Conservation (phyloP, 345 rosid species). For the Punica granatum region DNA sequence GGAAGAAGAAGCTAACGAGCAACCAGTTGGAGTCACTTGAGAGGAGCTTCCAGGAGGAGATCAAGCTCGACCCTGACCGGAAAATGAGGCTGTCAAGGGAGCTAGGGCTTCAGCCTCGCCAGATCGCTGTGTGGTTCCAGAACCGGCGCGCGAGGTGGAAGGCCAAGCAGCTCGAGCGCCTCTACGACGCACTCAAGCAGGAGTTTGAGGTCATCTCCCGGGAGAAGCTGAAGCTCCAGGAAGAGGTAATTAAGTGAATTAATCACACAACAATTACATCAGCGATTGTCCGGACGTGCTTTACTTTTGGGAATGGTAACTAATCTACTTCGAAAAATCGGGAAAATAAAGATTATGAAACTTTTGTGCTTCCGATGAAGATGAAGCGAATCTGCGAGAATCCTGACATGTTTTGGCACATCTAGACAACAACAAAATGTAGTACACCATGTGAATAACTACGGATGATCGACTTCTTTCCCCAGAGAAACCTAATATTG, state of each 20-base stretch:
- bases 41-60: slow-evolving; percentile 78
- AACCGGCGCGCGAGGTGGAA: slow-evolving; percentile 90
- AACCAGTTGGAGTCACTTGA: slow-evolving; percentile 69
- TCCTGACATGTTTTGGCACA: no score
- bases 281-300: no score
- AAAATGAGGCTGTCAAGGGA: slow-evolving; percentile 78
- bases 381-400: no score
- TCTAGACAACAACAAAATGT: no score
- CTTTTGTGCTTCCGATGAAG: no score
- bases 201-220: slow-evolving; percentile 50
- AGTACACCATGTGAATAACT: no score
- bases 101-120: slow-evolving; percentile 81
- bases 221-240: slow-evolving; percentile 71
- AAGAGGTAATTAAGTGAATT: slow-evolving; percentile 44
- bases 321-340: no score
- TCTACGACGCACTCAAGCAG: slow-evolving; percentile 59
- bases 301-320: no score
- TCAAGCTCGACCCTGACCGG: slow-evolving; percentile 68
- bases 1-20: slow-evolving; percentile 62
- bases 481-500: no score
- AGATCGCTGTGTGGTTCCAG: slow-evolving; percentile 92
- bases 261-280: no score
- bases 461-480: no score
- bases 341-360: no score
- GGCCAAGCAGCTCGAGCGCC: slow-evolving; percentile 68